phyloP scores from a whole-genome alignment of 2,329 filamentous ascomycete species.

The Arachnopeziza araneosa region DNA sequence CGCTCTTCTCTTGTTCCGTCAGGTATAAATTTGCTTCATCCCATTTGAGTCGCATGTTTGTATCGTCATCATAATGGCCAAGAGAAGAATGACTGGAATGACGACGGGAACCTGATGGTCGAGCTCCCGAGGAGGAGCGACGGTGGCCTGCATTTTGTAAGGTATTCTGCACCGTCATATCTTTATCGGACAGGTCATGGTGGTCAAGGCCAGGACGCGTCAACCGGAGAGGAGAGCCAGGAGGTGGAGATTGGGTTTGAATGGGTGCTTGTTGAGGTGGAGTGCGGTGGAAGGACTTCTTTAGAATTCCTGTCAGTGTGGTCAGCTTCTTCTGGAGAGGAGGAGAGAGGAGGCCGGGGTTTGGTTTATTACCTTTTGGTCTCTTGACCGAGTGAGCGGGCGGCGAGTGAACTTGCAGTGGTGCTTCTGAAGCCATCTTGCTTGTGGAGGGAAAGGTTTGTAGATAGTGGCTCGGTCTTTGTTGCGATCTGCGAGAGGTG shows the following conservation, averaged over 20 bases:
- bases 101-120: slow-evolving; percentile 40
- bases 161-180: slow-evolving; percentile 90
- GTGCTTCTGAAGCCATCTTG: slow-evolving; percentile 24
- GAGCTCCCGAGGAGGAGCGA: slow-evolving; percentile 73
- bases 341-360: background rate
- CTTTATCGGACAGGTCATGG: slow-evolving; percentile 60
- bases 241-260: slow-evolving; percentile 39
- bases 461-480: background rate
- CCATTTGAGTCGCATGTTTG: slow-evolving; percentile 81
- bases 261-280: slow-evolving; percentile 38
- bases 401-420: slow-evolving; percentile 25
- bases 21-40: slow-evolving; percentile 97
- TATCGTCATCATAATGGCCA: slow-evolving; percentile 37
- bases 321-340: slow-evolving; percentile 6
- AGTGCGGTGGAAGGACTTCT: slow-evolving; percentile 72
- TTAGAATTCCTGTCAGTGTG: slow-evolving; percentile 70
- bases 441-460: slow-evolving; percentile 14
- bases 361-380: slow-evolving; percentile 30
- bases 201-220: slow-evolving; percentile 25
- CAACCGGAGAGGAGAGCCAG: slow-evolving; percentile 19
- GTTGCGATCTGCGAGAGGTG: background rate
- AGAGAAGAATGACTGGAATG: slow-evolving; percentile 32
- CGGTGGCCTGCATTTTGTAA: slow-evolving; percentile 88
- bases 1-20: slow-evolving; percentile 89
- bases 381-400: slow-evolving; percentile 30